Conservation (phyloP, 495 filamentous ascomycete species). For the Aspergillus haitiensis region DNA sequence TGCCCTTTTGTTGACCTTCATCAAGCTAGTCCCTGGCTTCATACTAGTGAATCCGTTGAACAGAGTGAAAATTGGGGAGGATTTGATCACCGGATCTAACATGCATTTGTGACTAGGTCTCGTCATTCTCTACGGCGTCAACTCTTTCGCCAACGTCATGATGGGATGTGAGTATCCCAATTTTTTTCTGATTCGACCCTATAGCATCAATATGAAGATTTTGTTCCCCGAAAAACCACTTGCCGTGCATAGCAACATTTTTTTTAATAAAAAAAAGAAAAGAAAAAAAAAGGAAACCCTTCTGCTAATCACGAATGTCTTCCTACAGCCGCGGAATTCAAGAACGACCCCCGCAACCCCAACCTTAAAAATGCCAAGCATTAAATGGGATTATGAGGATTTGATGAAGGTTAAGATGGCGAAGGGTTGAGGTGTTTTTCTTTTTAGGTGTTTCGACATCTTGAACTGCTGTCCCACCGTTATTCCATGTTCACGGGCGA, state of each 20-base stretch:
- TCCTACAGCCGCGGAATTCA: conserved; percentile 77
- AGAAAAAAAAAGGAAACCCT: neutral
- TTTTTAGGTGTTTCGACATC: conserved; percentile 22
- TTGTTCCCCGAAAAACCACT: neutral
- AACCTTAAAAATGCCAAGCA: conserved; percentile 57
- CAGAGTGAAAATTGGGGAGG: neutral
- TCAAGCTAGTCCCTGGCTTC: neutral
- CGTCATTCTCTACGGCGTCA: conserved; percentile 84
- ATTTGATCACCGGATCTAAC: conserved; percentile 32
- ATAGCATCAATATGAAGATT: neutral
- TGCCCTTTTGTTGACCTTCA: neutral
- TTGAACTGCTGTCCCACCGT: conserved; percentile 28
- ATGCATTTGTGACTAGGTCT: conserved; percentile 54
- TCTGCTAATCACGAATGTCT: conserved; percentile 26
- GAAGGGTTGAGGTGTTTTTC: conserved; percentile 13
- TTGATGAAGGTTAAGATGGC: conserved; percentile 15
- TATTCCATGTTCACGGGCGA: conserved; percentile 35
- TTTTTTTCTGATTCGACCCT: neutral
- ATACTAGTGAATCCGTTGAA: neutral
- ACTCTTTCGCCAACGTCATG: conserved; percentile 68
- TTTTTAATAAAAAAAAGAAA: neutral
- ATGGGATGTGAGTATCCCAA: conserved; percentile 63
- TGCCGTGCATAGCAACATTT: neutral
- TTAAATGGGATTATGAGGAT: conserved; percentile 28
- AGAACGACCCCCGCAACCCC: conserved; percentile 94